A percentile compares a stretch with the other conserved stretches of the same genome.
Conservation (phyloP, 2,329 filamentous ascomycete species). For the Aspergillus pseudoviridinutans region DNA sequence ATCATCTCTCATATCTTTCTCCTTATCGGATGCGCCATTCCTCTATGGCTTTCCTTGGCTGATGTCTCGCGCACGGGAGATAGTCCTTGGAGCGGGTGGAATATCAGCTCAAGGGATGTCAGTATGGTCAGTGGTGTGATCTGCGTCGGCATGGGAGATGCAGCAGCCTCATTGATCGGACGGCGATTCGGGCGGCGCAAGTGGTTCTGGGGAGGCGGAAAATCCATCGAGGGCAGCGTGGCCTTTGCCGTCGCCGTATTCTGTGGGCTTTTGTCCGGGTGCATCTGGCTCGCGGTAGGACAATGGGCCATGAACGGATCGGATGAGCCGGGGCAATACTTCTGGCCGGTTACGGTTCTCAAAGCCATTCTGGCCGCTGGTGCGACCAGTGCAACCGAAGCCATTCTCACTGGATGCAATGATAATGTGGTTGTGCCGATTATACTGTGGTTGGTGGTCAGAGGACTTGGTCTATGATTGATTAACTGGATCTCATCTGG, state of each 20-base stretch:
- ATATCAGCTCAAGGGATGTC: constrained; percentile 67
- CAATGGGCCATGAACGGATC: constrained; percentile 54
- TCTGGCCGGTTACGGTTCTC: constrained; percentile 32
- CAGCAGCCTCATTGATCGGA: constrained; percentile 85
- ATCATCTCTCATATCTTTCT: constrained; percentile 96
- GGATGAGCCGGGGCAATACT: constrained; percentile 13
- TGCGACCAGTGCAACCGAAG: constrained; percentile 86
- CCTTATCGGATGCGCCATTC: constrained; percentile 89
- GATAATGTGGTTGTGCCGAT: constrained; percentile 97
- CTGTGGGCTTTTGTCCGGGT: constrained; percentile 65
- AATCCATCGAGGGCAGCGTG: constrained; percentile 80
- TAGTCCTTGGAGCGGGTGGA: constrained; percentile 66
- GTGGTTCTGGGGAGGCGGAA: constrained; percentile 96
- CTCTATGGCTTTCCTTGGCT: constrained; percentile 82
- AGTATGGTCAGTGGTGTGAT: constrained; percentile 91
- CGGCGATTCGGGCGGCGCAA: constrained; percentile 80
- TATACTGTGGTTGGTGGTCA: constrained; percentile 85
- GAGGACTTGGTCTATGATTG: constrained; percentile 56
- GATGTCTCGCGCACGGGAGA: constrained; percentile 57
- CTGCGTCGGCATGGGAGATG: constrained; percentile 92
- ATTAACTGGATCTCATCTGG: not conserved
- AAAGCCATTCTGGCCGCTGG: constrained; percentile 71
- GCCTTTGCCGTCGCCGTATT: constrained; percentile 82
- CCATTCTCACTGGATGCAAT: constrained; percentile 91
- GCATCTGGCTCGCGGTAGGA: constrained; percentile 70